Evolutionary conservation across 2,329 filamentous ascomycete genomes (phyloP), one percentile per base, ranked within the genome.

Genomic region (Diaporthe eres): DNA sequence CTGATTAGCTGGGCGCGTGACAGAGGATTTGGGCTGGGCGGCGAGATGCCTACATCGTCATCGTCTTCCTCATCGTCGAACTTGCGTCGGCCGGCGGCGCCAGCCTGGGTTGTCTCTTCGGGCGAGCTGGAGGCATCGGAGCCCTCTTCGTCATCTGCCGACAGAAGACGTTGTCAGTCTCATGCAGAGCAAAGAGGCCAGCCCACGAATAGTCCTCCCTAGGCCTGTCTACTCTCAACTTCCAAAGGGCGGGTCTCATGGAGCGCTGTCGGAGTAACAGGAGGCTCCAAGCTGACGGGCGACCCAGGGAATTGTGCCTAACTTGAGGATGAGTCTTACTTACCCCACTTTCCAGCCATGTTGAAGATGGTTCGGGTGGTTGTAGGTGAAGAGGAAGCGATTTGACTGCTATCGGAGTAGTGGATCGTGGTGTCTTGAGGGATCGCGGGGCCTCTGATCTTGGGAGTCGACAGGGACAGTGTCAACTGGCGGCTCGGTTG

Each of bases 61-160:
- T 94, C 92, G 47, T 96, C 93, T 85, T 98, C 96, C 84, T 98
- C 96, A 80, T 98, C 96, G 80, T 97, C 95, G 82, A 98, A 98
- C 87, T 97, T 95, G 78, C 88, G 86, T 78, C 88, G 87, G 71
- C 82, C 80, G 75, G 83, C 83, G 53, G 81, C 83, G 65, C 31
- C 74, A 17, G 49, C 80, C 3, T 84, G 83, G 44, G 87, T 83
- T 19, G 87, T 85, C 39, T 83, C 78, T 34, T 83, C 81, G 75
- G 81, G 79, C n/a, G 80, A 82, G 74, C 81, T 82, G 71, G 83
- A 84, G 51, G 82, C 81, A 28, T 83, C 83, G n/a, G 73, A 76
- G 44, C 84, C 83, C 15, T 84, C 83, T 77, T 86, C 85, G 25
- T 84, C 83, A 55, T 83, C 82, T 83, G 42, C 51, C 34, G 22